Evolutionary conservation across 352 stramenopile genomes (phyloP).

Genomic region (Blastocystis sp.): DNA sequence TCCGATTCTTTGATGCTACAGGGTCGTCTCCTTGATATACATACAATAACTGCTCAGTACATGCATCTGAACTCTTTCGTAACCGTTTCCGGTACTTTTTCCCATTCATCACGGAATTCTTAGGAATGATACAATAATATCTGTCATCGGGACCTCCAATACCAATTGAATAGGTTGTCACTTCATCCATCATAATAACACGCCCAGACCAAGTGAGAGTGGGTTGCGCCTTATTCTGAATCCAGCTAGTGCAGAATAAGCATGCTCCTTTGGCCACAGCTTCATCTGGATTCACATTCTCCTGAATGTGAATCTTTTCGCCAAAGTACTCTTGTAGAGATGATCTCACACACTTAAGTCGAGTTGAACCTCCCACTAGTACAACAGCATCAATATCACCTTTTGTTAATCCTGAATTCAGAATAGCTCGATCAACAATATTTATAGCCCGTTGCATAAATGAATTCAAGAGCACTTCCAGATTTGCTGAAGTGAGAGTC

Average conservation of each 20-base stretch:
- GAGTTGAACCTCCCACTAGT: conserved; percentile 91
- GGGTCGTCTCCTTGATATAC: too few species aligned
- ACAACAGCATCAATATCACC: conserved; percentile 94
- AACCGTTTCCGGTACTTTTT: neutral
- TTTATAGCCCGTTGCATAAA: conserved; percentile 85
- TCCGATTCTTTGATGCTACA: too few species aligned
- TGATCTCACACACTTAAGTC: conserved; percentile 91
- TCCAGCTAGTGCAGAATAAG: neutral
- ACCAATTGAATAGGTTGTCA: neutral
- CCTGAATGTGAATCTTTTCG: neutral
- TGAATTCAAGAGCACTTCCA: conserved; percentile 94
- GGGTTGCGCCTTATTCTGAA: neutral
- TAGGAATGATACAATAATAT: neutral
- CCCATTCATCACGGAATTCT: neutral
- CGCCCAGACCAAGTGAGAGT: neutral
- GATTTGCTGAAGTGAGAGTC: conserved; percentile 75
- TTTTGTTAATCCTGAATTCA: conserved; percentile 89
- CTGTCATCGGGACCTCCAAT: neutral
- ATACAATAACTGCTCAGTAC: too few species aligned
- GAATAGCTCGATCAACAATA: conserved; percentile 86
- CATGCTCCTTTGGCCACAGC: conserved; percentile 91
- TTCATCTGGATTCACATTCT: conserved; percentile 88
- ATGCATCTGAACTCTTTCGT: too few species aligned
- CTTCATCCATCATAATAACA: neutral
- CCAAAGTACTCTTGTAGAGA: conserved; percentile 94